Evolutionary conservation across 306 rosid species (phyloP).

Genomic region (Cajanus cajan): DNA sequence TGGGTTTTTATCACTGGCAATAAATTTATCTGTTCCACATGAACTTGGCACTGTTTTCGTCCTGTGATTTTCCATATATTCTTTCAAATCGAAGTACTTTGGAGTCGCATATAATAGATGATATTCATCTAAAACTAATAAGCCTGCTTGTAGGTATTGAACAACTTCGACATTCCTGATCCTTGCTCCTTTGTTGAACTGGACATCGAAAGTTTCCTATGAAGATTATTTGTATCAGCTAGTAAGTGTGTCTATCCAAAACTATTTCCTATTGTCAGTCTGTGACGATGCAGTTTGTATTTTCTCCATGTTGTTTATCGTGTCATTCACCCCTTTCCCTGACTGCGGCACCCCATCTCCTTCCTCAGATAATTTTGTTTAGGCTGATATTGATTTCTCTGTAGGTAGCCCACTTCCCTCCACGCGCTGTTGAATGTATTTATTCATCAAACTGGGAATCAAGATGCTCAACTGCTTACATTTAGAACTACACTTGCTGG

Average conservation of each 20-base stretch:
- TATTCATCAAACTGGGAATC: slow-evolving; percentile 18
- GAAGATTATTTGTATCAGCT: slow-evolving; percentile 29
- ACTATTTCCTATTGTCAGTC: slow-evolving; percentile 11
- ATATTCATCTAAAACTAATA: background rate
- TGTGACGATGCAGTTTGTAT: background rate
- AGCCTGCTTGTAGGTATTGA: slow-evolving; percentile 57
- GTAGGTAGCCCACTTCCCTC: slow-evolving; percentile 15
- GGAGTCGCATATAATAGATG: background rate
- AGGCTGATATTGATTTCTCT: slow-evolving; percentile 5
- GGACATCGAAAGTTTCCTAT: slow-evolving; percentile 62
- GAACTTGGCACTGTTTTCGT: background rate
- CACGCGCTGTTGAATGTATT: background rate
- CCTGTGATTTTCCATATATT: background rate
- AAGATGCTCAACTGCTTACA: slow-evolving; percentile 14
- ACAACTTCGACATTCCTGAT: slow-evolving; percentile 84
- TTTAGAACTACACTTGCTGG: background rate
- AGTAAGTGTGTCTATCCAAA: slow-evolving; percentile 43
- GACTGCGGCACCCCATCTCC: background rate
- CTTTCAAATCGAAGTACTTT: background rate
- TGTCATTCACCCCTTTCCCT: background rate
- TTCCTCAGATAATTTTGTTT: background rate
- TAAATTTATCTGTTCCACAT: background rate
- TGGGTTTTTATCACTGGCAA: background rate
- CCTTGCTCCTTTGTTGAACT: slow-evolving; percentile 92
- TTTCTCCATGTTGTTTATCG: background rate